Percentiles rank a stretch among this genome's conserved stretches.
Conservation (phyloP, 192 early-diverging fungal species). For the Coemansia sp. region DNA sequence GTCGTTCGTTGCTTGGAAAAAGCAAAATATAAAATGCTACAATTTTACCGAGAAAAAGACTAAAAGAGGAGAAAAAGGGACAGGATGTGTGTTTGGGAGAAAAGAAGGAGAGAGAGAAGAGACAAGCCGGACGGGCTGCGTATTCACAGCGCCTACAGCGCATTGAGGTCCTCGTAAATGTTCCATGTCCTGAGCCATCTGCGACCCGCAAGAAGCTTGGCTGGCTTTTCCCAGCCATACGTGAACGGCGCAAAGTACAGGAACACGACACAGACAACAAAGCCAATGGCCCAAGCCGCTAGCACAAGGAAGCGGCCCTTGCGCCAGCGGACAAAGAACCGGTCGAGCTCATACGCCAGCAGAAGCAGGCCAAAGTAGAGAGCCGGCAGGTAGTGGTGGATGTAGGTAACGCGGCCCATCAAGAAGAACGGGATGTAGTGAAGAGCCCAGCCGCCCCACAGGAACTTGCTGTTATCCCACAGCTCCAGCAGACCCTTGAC, state of each 20-base stretch:
- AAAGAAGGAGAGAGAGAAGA: neutral
- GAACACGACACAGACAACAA: conserved; percentile 31
- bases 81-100: too few species aligned
- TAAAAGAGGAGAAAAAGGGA: neutral
- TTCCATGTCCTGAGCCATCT: conserved; percentile 81
- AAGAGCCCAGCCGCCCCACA: conserved; percentile 78
- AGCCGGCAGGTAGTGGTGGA: conserved; percentile 94
- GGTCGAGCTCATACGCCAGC: conserved; percentile 72
- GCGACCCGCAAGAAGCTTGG: conserved; percentile 54
- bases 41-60: neutral
- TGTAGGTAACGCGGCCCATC: conserved; percentile 87
- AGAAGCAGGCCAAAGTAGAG: conserved; percentile 79
- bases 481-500: conserved; percentile 54
- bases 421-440: conserved; percentile 92
- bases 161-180: conserved; percentile 56
- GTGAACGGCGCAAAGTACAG: conserved; percentile 74
- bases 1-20: neutral
- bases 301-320: conserved; percentile 58
- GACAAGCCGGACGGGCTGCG: neutral
- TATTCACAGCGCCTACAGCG: conserved; percentile 17
- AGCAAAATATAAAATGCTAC: neutral
- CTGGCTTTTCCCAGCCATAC: conserved; percentile 73
- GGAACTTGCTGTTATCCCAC: conserved; percentile 68
- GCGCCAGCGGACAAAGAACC: conserved; percentile 58
- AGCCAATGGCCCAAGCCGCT: conserved; percentile 35